These are phyloP conservation scores for Eimeria sp. DNA, from an alignment of 169 alveolate species.

Conservation along the genomic window DNA sequence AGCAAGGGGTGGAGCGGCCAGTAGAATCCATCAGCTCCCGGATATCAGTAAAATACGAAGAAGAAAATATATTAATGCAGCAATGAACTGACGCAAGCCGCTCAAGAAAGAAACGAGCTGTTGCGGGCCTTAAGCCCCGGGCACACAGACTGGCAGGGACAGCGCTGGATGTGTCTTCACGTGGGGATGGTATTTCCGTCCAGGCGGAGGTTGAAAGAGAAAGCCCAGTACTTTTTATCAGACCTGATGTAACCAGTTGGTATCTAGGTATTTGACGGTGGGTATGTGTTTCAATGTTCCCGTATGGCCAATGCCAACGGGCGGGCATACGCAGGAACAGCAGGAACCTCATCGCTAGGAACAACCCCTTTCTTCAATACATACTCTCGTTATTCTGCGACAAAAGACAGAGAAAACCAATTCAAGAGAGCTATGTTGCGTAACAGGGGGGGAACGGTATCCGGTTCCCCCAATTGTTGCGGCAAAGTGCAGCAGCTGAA, in stretches of 20 bases:
- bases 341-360: background rate
- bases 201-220: background rate
- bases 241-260: background rate
- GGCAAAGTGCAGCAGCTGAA: background rate
- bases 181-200: background rate
- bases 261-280: background rate
- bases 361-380: background rate
- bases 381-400: background rate
- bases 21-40: background rate
- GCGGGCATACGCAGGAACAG: background rate
- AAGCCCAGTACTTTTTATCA: background rate
- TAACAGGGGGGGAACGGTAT: background rate
- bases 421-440: background rate
- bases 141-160: constrained; percentile 12
- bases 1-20: background rate
- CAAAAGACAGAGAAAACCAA: background rate
- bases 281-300: background rate
- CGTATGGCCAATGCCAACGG: background rate
- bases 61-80: background rate
- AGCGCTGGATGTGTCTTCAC: constrained; percentile 19
- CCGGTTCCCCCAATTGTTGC: background rate
- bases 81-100: too few species aligned
- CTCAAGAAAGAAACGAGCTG: background rate
- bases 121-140: constrained; percentile 15
- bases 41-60: background rate